Base-by-base conservation (phyloP, 805 yeast genomes). In the Ogataea pignaliae region DNA sequence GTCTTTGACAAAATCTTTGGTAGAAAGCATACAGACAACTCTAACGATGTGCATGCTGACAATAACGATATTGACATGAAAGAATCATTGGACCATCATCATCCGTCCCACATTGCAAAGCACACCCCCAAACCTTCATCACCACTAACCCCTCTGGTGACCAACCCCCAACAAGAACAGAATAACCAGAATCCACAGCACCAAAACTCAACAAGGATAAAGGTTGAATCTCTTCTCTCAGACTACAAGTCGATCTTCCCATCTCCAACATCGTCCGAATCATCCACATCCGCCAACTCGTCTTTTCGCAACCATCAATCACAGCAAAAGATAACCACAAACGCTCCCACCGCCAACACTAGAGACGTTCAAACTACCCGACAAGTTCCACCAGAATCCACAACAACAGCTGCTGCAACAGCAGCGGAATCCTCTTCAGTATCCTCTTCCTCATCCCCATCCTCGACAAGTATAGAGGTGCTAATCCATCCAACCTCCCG, bases 191-290 rank as follows among this genome's bases (percentile, higher is more conserved):
- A 13, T 15, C 30, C 5, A 31, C 28, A 31, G 11, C 46, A 47
- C 18, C 39, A 41, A 11, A 26, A 38, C 7, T 44, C 47, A 16
- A 39, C 35, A 6, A 51, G 47, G 18, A 47, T 46, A 16, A 47
- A 50, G 35, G 48, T 48, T 16, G 50, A 48, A 17, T 43, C 53
- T 11, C 40, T 53, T 16, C 40, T 53, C 16, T 45, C 57, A 3
- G 61, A 57, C 30, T 56, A 53, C 30, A 51, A 50, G 38, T 52
- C 59, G 8, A 51, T 56, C 7, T 57, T 58, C 40, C 61, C 61
- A 17, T 56, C 58, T 41, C 61, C 61, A 13, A 48, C 51, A 16
- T 36, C 53, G 11, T 45, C 46, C 7, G 32, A 43, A 8, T n/a
- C 43, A 10, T 45, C 46, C 10, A 29, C 45, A 13, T n/a, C 43